phyloP scores from a whole-genome alignment of 768 basidiomycete species.

The Agaricus bisporus region DNA sequence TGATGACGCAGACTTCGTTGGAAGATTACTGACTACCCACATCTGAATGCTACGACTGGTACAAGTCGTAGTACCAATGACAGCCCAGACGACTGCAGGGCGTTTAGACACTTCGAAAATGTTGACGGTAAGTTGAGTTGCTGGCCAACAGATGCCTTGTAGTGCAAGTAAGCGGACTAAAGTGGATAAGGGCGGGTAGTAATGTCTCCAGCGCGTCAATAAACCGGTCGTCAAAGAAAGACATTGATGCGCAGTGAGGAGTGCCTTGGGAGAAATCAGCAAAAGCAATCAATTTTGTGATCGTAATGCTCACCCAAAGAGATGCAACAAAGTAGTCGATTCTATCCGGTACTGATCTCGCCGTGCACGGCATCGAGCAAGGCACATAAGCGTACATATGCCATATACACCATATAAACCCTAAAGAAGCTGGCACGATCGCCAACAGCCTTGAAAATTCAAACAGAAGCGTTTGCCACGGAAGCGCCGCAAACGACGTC shows the following conservation, averaged over 20 bases:
- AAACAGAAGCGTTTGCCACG: slow-evolving; percentile 48
- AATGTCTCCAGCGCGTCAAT: slow-evolving; percentile 82
- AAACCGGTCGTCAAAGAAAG: slow-evolving; percentile 85
- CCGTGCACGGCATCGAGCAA: slow-evolving; percentile 20
- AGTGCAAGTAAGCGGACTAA: slow-evolving; percentile 88
- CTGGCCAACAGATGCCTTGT: slow-evolving; percentile 95
- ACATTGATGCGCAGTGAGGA: slow-evolving; percentile 87
- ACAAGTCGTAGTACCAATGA: slow-evolving; percentile 85
- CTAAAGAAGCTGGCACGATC: slow-evolving; percentile 66
- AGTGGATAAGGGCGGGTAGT: slow-evolving; percentile 84
- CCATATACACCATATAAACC: slow-evolving; percentile 58
- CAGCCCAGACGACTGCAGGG: slow-evolving; percentile 85
- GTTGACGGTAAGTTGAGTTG: slow-evolving; percentile 78
- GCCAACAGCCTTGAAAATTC: slow-evolving; percentile 65
- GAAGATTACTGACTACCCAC: slow-evolving; percentile 93
- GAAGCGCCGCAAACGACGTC: slow-evolving; percentile 32
- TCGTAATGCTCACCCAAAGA: slow-evolving; percentile 53
- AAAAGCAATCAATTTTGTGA: neutral
- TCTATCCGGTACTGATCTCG: slow-evolving; percentile 39
- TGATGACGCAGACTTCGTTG: slow-evolving; percentile 16
- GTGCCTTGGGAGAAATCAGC: slow-evolving; percentile 40
- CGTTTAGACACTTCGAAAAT: slow-evolving; percentile 64
- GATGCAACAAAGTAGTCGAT: slow-evolving; percentile 63
- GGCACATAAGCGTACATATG: slow-evolving; percentile 28
- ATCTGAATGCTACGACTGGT: slow-evolving; percentile 80